These are phyloP conservation scores for Phaseolus lunatus DNA, from an alignment of 306 rosid species.

Conservation along the genomic window DNA sequence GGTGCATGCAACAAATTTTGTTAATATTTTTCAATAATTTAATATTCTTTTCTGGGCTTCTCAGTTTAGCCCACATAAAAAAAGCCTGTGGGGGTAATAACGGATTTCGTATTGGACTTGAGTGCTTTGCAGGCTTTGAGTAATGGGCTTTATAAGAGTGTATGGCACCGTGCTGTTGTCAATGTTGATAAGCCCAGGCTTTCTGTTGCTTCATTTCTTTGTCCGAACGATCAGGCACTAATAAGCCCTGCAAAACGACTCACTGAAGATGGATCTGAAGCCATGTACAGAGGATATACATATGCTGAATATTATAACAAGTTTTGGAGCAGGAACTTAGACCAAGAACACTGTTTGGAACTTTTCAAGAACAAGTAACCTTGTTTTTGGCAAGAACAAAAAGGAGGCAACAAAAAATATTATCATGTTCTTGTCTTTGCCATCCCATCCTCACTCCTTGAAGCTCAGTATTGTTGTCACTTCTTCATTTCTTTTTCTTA, in stretches of 20 bases:
- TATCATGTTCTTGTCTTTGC: not conserved
- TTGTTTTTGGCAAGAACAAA: not conserved
- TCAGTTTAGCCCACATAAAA: no score
- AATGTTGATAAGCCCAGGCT: constrained; percentile 81
- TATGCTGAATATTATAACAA: constrained; percentile 75
- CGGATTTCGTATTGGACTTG: not conserved
- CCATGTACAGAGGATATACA: constrained; percentile 69
- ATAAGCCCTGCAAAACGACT: constrained; percentile 73
- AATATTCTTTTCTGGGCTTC: no score
- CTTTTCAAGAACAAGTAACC: constrained; percentile 62
- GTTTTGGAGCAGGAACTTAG: constrained; percentile 89
- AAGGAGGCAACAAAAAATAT: constrained; percentile 2
- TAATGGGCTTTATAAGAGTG: constrained; percentile 87
- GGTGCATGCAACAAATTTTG: no score
- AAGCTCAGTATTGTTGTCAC: not conserved
- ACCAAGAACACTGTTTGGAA: constrained; percentile 76
- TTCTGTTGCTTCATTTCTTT: constrained; percentile 84
- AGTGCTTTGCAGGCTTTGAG: constrained; percentile 76
- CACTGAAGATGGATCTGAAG: constrained; percentile 50
- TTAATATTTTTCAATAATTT: no score
- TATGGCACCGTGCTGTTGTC: constrained; percentile 89
- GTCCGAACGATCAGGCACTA: constrained; percentile 70
- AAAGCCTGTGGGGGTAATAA: no score
- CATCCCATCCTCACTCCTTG: not conserved
- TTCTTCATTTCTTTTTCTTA: constrained; percentile 5